Evolutionary conservation across 2,329 filamentous ascomycete species (phyloP).

Genomic region (Bimuria novae-zelandiae): DNA sequence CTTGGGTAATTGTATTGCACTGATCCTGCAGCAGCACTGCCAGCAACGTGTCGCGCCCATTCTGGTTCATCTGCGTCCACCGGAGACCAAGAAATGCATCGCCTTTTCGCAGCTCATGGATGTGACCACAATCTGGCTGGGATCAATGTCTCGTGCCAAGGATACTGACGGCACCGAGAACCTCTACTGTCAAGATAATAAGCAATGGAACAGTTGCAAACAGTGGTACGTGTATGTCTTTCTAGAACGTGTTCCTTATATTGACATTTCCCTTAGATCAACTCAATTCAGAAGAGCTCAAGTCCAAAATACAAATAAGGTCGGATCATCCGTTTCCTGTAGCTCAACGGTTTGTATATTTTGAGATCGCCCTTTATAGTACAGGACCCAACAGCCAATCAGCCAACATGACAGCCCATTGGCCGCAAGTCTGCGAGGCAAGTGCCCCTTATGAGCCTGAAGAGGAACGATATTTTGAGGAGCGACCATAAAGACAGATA

Average conservation of each 20-base stretch:
- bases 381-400: not conserved
- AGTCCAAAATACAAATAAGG: not conserved
- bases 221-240: not conserved
- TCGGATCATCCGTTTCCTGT: conserved; percentile 9
- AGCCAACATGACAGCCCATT: no score
- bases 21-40: no score
- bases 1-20: no score
- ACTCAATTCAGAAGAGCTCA: not conserved
- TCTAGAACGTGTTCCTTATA: not conserved
- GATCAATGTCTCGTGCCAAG: not conserved
- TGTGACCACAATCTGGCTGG: not conserved
- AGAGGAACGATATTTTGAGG: no score
- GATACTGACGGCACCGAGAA: not conserved
- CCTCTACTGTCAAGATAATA: not conserved
- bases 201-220: not conserved
- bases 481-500: no score
- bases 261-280: not conserved
- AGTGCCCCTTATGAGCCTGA: no score
- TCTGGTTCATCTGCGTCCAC: no score
- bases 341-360: conserved; percentile 2
- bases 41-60: no score
- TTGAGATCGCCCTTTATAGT: conserved; percentile 6
- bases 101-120: not conserved
- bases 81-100: not conserved
- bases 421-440: no score